Conservation (phyloP, 202 grass and related monocot genomes). For the Tripidium arundinaceum region DNA sequence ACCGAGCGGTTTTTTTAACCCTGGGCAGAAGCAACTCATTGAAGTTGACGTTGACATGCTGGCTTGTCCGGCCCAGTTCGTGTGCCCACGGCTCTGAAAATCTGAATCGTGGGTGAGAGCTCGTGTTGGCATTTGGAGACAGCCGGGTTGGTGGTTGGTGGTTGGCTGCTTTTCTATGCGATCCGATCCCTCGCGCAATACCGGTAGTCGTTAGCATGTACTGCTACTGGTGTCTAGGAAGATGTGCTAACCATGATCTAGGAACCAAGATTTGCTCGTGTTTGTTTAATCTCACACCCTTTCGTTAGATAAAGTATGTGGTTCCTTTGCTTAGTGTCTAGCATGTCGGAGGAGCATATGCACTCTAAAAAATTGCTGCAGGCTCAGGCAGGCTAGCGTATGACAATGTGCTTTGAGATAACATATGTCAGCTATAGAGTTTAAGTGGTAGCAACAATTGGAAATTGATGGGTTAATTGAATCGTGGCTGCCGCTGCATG, state of each 20-base stretch:
- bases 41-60: slow-evolving; percentile 24
- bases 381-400: neutral
- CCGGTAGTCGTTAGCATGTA: slow-evolving; percentile 43
- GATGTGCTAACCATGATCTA: slow-evolving; percentile 32
- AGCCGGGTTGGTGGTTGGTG: neutral
- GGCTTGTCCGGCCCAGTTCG: neutral
- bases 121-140: slow-evolving; percentile 19
- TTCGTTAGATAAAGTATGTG: slow-evolving; percentile 5
- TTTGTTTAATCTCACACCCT: neutral
- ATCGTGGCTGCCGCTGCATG: too few relatives aligned
- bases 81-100: slow-evolving; percentile 10
- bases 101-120: neutral
- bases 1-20: too few relatives aligned
- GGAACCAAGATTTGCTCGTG: slow-evolving; percentile 21
- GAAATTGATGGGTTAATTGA: too few relatives aligned
- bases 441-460: too few relatives aligned
- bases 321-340: slow-evolving; percentile 6
- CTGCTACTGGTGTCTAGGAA: neutral
- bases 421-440: too few relatives aligned
- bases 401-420: too few relatives aligned
- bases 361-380: neutral
- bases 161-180: neutral
- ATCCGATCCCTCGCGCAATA: neutral
- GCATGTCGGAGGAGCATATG: slow-evolving; percentile 13
- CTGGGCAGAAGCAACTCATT: neutral